phyloP scores from a whole-genome alignment of 257 asterid genomes.

The Capsicum rhomboideum region DNA sequence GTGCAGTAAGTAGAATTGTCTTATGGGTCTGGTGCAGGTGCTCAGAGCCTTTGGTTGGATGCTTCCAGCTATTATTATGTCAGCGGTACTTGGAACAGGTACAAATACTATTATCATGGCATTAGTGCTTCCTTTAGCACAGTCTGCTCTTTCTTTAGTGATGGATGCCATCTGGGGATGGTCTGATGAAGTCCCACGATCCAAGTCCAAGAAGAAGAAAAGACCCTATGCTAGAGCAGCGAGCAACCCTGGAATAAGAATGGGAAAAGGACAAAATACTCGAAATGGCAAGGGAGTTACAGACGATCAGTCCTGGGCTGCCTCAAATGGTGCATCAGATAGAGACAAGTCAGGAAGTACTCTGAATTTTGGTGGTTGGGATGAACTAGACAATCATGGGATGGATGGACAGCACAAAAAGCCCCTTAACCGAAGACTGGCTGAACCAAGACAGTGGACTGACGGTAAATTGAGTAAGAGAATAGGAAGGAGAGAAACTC shows the following conservation, averaged over 20 bases:
- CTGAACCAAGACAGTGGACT: conserved; percentile 10
- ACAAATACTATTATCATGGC: conserved; percentile 56
- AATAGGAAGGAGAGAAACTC: conserved; percentile 37
- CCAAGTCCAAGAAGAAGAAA: conserved; percentile 33
- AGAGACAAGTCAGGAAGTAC: conserved; percentile 10
- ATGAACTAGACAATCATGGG: conserved; percentile 56
- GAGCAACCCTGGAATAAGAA: conserved; percentile 19
- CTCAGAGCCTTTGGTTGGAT: conserved; percentile 77
- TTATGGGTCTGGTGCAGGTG: conserved; percentile 32
- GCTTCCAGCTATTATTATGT: conserved; percentile 63
- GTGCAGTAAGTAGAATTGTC: background rate
- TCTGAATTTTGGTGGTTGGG: conserved; percentile 77
- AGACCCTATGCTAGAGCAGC: conserved; percentile 25
- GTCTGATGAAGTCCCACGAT: conserved; percentile 23
- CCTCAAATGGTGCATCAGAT: conserved; percentile 23
- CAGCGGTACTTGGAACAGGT: conserved; percentile 52
- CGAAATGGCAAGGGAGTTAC: conserved; percentile 20
- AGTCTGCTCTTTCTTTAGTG: conserved; percentile 48
- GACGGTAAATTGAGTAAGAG: conserved; percentile 39
- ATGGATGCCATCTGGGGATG: conserved; percentile 45
- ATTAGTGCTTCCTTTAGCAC: conserved; percentile 76
- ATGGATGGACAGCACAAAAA: conserved; percentile 15
- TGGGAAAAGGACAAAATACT: conserved; percentile 20
- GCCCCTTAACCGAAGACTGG: background rate
- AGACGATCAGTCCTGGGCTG: conserved; percentile 47